Conservation (phyloP, 768 basidiomycete species). For the Atractiella rhizophila region DNA sequence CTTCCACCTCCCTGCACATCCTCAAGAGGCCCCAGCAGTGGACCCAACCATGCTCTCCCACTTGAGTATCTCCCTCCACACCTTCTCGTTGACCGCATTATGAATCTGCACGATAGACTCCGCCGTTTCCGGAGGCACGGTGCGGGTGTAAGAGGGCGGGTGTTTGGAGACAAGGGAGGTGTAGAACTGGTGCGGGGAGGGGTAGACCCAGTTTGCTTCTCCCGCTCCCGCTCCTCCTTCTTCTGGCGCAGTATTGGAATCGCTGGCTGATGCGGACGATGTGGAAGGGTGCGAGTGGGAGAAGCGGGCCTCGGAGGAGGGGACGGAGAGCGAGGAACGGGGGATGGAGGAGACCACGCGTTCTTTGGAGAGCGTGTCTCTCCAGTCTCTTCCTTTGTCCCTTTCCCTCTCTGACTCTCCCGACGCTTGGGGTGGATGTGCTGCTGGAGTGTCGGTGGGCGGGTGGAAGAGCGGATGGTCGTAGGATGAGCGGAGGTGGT, state of each 20-base stretch:
- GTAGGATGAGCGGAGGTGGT: no score
- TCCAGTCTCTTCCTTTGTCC: no score
- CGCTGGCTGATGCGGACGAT: background rate
- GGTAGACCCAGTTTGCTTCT: constrained; percentile 72
- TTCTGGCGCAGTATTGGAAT: background rate
- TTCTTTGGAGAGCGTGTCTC: background rate
- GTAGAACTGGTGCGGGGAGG: constrained; percentile 94
- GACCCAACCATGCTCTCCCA: constrained; percentile 48
- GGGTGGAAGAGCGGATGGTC: no score
- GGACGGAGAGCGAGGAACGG: no score
- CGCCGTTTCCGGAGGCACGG: constrained; percentile 72
- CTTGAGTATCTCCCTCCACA: constrained; percentile 53
- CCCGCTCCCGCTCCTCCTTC: constrained; percentile 22
- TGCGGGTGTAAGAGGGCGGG: constrained; percentile 24
- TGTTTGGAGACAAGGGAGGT: constrained; percentile 89
- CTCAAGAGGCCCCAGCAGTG: no score
- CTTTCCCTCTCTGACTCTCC: no score
- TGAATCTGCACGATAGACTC: constrained; percentile 88
- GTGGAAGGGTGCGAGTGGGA: no score
- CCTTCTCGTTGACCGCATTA: constrained; percentile 91
- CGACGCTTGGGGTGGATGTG: no score
- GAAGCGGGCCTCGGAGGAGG: no score
- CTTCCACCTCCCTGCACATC: constrained; percentile 13
- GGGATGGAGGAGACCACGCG: constrained; percentile 1
- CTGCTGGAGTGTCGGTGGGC: no score